These are phyloP conservation scores for Hansenula lynferdii DNA, from an alignment of 1,139 yeast species.

Conservation along the genomic window DNA sequence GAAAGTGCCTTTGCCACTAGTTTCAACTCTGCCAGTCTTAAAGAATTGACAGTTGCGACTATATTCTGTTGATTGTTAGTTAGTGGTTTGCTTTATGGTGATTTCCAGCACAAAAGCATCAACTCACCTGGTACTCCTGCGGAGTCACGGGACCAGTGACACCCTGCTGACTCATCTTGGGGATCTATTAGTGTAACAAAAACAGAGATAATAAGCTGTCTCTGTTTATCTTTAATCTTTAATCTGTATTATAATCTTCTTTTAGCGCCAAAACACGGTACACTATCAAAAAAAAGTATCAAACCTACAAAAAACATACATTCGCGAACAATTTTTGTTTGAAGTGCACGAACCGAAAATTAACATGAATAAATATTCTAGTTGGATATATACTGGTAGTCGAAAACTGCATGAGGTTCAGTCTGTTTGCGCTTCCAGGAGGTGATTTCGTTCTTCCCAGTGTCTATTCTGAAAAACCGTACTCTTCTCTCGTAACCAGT, in stretches of 20 bases:
- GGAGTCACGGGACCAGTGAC: neutral
- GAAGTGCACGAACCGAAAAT: too few species aligned
- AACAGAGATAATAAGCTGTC: too few species aligned
- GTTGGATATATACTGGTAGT: slow-evolving; percentile 24
- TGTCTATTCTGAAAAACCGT: slow-evolving; percentile 40
- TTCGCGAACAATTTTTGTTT: too few species aligned
- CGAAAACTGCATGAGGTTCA: slow-evolving; percentile 24
- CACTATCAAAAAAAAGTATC: too few species aligned
- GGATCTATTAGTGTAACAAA: too few species aligned
- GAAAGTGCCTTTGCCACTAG: slow-evolving; percentile 41
- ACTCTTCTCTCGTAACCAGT: slow-evolving; percentile 33
- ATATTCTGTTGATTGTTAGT: slow-evolving; percentile 4
- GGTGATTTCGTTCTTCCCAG: slow-evolving; percentile 32
- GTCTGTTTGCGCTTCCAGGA: slow-evolving; percentile 50
- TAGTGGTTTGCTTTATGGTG: neutral
- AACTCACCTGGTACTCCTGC: neutral
- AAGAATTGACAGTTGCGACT: slow-evolving; percentile 3
- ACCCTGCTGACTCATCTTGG: neutral
- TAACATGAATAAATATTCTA: too few species aligned
- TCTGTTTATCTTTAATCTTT: too few species aligned
- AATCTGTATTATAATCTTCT: too few species aligned
- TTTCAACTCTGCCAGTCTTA: slow-evolving; percentile 34
- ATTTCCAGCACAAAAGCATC: neutral
- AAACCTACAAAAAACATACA: too few species aligned
- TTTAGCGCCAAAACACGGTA: too few species aligned